These are phyloP conservation scores for Trichocomaceae sp. DNA, from an alignment of 2,329 filamentous ascomycete genomes.

Conservation along the genomic window DNA sequence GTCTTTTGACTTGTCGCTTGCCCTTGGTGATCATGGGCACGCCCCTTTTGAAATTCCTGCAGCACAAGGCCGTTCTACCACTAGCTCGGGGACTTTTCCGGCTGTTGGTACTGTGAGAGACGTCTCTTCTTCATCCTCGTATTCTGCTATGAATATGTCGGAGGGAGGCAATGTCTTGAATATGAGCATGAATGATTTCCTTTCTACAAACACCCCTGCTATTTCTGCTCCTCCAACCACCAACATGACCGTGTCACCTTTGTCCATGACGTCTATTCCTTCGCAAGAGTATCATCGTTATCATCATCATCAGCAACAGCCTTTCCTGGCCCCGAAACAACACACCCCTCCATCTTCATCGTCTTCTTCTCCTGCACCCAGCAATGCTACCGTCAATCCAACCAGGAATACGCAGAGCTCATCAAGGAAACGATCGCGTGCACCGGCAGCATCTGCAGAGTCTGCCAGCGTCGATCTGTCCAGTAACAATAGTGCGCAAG, in stretches of 20 bases:
- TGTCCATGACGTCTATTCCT: conserved; percentile 4
- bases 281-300: conserved; percentile 4
- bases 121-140: neutral
- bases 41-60: neutral
- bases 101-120: conserved; percentile 5
- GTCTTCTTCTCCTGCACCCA: conserved; percentile 3
- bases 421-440: conserved; percentile 7
- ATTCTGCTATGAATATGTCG: conserved; percentile 8
- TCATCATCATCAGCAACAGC: conserved; percentile 7
- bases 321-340: conserved; percentile 11
- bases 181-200: conserved; percentile 9
- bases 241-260: neutral
- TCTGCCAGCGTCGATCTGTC: conserved; percentile 3
- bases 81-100: neutral
- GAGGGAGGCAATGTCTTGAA: conserved; percentile 4
- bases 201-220: conserved; percentile 3
- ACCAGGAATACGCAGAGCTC: neutral
- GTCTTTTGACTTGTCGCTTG: conserved; percentile 9
- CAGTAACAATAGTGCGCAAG: conserved; percentile 12
- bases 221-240: neutral
- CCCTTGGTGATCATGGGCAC: neutral
- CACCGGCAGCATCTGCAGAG: neutral
- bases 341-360: conserved; percentile 6
- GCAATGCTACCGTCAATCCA: neutral
- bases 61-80: neutral